These are phyloP conservation scores for Kalmanozyma brasiliensis DNA, from an alignment of 1,284 basidiomycete species.

Conservation along the genomic window DNA sequence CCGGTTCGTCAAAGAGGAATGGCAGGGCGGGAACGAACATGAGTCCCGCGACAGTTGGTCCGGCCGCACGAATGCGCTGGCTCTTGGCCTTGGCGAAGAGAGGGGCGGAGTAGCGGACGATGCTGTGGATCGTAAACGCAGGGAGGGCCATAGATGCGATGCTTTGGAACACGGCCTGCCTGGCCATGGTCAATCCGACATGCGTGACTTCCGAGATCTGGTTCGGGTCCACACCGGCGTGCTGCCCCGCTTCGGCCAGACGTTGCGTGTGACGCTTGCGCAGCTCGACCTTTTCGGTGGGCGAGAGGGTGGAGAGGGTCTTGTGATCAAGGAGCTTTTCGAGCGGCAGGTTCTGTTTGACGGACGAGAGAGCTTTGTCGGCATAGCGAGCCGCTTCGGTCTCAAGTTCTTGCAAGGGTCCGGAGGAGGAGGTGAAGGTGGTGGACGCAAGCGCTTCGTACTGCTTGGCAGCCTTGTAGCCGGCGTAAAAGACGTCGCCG, in stretches of 20 bases:
- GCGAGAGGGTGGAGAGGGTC: conserved; percentile 29
- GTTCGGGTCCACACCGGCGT: conserved; percentile 37
- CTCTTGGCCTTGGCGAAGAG: conserved; percentile 77
- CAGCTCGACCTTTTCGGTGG: conserved; percentile 53
- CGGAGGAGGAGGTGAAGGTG: conserved; percentile 19
- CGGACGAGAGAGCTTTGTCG: conserved; percentile 15
- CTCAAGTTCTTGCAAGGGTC: conserved; percentile 21
- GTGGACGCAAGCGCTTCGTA: conserved; percentile 36
- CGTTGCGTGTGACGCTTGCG: conserved; percentile 41
- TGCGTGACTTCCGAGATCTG: conserved; percentile 38
- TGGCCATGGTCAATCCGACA: conserved; percentile 54
- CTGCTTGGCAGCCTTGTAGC: conserved; percentile 73
- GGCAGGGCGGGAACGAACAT: conserved; percentile 64
- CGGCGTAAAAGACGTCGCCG: conserved; percentile 90
- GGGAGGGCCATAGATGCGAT: conserved; percentile 62
- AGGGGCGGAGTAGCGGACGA: conserved; percentile 76
- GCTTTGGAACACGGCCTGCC: conserved; percentile 64
- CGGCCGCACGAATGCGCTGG: conserved; percentile 77
- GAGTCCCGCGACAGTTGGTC: conserved; percentile 79
- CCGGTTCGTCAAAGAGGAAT: conserved; percentile 66
- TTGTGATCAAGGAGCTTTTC: conserved; percentile 43
- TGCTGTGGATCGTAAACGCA: conserved; percentile 64
- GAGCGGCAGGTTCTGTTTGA: conserved; percentile 30
- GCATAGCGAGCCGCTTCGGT: conserved; percentile 47
- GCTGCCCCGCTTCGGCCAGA: conserved; percentile 27